Percentiles rank a stretch among this genome's conserved stretches.
Evolutionary conservation across 331 rosid species (phyloP).

Genomic region (Erythrophleum ivorense): DNA sequence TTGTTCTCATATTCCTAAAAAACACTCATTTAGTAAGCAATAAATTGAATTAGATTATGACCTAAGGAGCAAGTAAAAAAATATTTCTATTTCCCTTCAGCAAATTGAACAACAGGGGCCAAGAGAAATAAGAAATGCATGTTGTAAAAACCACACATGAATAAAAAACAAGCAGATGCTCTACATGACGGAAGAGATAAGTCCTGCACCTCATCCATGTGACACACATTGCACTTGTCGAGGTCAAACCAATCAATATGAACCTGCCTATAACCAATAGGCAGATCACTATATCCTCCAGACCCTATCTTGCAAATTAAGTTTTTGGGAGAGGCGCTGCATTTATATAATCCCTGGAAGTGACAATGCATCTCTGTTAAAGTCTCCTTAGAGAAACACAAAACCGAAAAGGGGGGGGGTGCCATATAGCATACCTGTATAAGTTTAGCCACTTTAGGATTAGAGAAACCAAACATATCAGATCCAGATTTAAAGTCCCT

Average conservation of each 20-base stretch:
- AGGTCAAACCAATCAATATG: slow-evolving; percentile 99
- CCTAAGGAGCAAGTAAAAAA: slow-evolving; percentile 5
- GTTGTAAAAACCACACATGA: slow-evolving; percentile 28
- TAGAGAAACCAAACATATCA: slow-evolving; percentile 93
- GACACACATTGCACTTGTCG: slow-evolving; percentile 97
- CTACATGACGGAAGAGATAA: slow-evolving; percentile 27
- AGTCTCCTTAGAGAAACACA: not conserved
- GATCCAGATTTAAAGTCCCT: slow-evolving; percentile 73
- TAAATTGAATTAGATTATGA: slow-evolving; percentile 15
- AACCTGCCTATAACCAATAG: slow-evolving; percentile 92
- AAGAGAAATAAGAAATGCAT: slow-evolving; percentile 23
- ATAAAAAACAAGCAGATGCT: slow-evolving; percentile 10
- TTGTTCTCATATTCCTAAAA: slow-evolving; percentile 95
- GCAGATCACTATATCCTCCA: slow-evolving; percentile 60
- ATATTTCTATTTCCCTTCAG: slow-evolving; percentile 30
- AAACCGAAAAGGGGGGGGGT: not conserved
- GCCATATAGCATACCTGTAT: slow-evolving; percentile 58
- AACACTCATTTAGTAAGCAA: slow-evolving; percentile 47
- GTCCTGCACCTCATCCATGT: slow-evolving; percentile 94
- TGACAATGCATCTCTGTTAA: slow-evolving; percentile 34
- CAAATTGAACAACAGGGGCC: not conserved
- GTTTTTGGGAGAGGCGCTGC: slow-evolving; percentile 62
- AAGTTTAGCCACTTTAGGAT: slow-evolving; percentile 78
- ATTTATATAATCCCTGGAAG: slow-evolving; percentile 71
- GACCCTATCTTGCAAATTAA: slow-evolving; percentile 67